phyloP scores from a whole-genome alignment of 1,284 basidiomycete genomes.

The Kalmanozyma brasiliensis region DNA sequence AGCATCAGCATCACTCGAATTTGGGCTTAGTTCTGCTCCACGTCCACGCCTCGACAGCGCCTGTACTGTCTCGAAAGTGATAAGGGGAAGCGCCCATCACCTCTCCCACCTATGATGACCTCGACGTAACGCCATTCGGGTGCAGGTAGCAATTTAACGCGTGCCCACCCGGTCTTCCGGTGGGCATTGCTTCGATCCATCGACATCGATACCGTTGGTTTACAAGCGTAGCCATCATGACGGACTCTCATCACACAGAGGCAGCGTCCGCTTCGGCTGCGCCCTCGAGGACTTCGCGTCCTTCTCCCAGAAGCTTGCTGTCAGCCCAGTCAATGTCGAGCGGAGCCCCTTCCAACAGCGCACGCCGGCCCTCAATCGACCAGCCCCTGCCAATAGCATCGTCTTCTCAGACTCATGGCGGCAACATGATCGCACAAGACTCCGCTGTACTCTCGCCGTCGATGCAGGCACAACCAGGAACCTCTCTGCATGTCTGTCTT shows the following conservation, averaged over 20 bases:
- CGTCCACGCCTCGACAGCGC: too few species aligned
- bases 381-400: slow-evolving; percentile 12
- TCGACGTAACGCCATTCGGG: background rate
- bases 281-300: background rate
- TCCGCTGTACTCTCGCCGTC: slow-evolving; percentile 14
- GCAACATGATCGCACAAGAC: background rate
- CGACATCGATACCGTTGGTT: background rate
- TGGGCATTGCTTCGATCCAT: background rate
- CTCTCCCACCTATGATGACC: background rate
- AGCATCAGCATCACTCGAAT: too few species aligned
- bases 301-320: background rate
- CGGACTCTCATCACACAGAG: background rate
- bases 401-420: background rate
- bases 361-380: slow-evolving; percentile 2
- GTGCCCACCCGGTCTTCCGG: background rate
- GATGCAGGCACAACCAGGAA: slow-evolving; percentile 20
- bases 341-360: background rate
- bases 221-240: background rate
- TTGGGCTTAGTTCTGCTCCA: too few species aligned
- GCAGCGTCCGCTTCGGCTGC: background rate
- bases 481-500: slow-evolving; percentile 51
- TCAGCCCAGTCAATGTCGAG: background rate
- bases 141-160: slow-evolving; percentile 1
- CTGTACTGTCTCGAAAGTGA: too few species aligned
- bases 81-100: too few species aligned